Percentiles rank a stretch among this genome's conserved stretches.
phyloP scores from a whole-genome alignment of 129 eudicot genomes.

The Arctium lappa region DNA sequence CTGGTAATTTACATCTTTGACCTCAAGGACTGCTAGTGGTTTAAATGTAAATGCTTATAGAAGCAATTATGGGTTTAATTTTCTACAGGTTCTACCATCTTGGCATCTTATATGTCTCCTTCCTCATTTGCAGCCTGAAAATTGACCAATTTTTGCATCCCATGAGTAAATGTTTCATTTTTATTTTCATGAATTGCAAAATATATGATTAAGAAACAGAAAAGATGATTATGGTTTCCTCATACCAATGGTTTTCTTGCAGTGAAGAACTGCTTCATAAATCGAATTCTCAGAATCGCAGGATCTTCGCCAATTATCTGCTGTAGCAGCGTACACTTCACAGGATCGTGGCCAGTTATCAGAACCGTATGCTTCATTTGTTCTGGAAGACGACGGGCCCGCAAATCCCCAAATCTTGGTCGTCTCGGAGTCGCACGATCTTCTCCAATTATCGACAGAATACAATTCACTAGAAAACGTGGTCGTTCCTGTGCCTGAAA shows the following conservation, averaged over 20 bases:
- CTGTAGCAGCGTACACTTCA: constrained; percentile 23
- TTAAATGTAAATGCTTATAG: neutral
- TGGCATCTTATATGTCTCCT: constrained; percentile 13
- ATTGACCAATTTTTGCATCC: neutral
- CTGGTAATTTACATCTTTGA: neutral
- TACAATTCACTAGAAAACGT: constrained; percentile 41
- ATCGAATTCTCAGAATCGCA: constrained; percentile 92
- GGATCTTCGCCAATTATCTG: constrained; percentile 62
- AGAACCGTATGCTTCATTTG: neutral
- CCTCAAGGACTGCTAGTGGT: neutral
- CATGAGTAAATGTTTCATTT: neutral
- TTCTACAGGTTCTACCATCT: constrained; percentile 25
- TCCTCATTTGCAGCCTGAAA: constrained; percentile 28
- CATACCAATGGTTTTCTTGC: constrained; percentile 79
- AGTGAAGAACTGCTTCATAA: constrained; percentile 89
- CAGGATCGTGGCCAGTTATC: constrained; percentile 14
- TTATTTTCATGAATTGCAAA: neutral
- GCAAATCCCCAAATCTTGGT: constrained; percentile 10
- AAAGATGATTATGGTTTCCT: neutral
- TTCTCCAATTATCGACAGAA: constrained; percentile 57
- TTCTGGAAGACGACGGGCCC: neutral
- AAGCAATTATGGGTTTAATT: neutral
- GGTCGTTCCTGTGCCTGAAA: constrained; percentile 21
- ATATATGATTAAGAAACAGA: neutral
- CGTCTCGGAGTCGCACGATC: constrained; percentile 69